A percentile compares a stretch with the other conserved stretches of the same genome.
phyloP scores from a whole-genome alignment of 192 early-diverging fungal genomes.

The Powellomyces hirtus region DNA sequence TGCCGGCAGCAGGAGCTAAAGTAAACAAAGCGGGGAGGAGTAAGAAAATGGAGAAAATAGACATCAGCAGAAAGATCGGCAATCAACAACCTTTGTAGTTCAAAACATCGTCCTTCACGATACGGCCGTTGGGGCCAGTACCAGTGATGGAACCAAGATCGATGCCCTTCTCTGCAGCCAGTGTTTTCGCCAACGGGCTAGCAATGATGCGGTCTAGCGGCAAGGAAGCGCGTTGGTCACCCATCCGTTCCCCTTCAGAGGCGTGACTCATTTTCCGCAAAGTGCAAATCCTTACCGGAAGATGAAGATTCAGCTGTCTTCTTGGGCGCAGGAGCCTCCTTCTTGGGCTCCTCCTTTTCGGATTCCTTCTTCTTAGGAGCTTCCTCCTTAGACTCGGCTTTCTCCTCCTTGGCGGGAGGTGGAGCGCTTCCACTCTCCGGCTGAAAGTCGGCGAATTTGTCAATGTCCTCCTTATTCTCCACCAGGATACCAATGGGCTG shows the following conservation, averaged over 20 bases:
- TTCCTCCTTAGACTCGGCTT: conserved; percentile 11
- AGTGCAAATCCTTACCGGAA: neutral
- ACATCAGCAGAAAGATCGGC: neutral
- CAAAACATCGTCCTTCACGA: conserved; percentile 90
- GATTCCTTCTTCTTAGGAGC: neutral
- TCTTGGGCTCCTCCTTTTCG: neutral
- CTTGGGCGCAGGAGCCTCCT: conserved; percentile 4
- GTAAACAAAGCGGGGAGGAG: conserved; percentile 3
- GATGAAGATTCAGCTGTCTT: neutral
- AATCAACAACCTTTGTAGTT: conserved; percentile 46
- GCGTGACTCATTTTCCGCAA: neutral
- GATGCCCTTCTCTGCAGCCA: conserved; percentile 83
- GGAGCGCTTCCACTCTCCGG: conserved; percentile 18
- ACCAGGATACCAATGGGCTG: conserved; percentile 89
- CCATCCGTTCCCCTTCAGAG: no score
- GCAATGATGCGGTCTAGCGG: conserved; percentile 70
- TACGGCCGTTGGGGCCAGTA: conserved; percentile 85
- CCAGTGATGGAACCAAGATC: conserved; percentile 74
- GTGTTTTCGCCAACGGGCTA: conserved; percentile 79
- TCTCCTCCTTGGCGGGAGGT: conserved; percentile 6
- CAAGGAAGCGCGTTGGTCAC: no score
- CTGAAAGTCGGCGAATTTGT: conserved; percentile 82
- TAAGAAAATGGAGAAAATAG: neutral
- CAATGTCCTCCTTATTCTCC: conserved; percentile 84
- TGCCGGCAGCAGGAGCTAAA: conserved; percentile 1